A percentile compares a stretch with the other conserved stretches of the same genome.
Evolutionary conservation across 208 protist genomes (phyloP).

Genomic region (Wallacemonas sp.): DNA sequence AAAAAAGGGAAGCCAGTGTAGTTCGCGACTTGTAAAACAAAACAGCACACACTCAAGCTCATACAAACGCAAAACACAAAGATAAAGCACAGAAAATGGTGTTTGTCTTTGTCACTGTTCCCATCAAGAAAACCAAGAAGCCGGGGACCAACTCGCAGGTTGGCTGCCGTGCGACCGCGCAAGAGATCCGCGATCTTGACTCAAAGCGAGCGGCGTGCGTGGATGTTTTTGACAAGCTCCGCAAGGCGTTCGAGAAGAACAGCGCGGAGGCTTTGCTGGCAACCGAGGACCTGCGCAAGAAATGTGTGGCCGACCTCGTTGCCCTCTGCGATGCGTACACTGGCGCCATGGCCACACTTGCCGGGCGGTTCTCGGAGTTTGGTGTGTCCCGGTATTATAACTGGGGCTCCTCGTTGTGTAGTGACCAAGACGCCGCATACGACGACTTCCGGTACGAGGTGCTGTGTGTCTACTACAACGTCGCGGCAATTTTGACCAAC

Average conservation of each 20-base stretch:
- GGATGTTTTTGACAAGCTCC: constrained; percentile 34
- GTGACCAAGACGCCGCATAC: constrained; percentile 42
- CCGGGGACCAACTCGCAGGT: constrained; percentile 32
- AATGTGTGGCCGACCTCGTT: constrained; percentile 32
- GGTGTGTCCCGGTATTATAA: constrained; percentile 48
- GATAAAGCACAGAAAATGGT: constrained; percentile 3
- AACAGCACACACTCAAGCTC: no score
- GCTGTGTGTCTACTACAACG: constrained; percentile 65
- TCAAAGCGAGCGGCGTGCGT: constrained; percentile 37
- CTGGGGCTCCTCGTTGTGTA: constrained; percentile 52
- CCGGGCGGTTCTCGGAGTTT: constrained; percentile 38
- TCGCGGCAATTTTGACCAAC: constrained; percentile 51
- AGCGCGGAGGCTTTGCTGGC: constrained; percentile 17
- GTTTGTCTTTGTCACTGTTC: constrained; percentile 35
- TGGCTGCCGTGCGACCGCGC: constrained; percentile 30
- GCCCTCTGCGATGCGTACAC: constrained; percentile 42
- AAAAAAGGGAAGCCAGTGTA: neutral
- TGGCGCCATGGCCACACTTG: constrained; percentile 23
- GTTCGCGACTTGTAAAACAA: no score
- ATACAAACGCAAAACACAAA: neutral
- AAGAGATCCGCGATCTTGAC: constrained; percentile 42
- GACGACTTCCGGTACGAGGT: constrained; percentile 82
- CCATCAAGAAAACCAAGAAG: constrained; percentile 33
- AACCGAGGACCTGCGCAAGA: constrained; percentile 33
- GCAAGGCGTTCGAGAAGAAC: constrained; percentile 29